Percentiles rank a stretch among this genome's conserved stretches.
Conservation (phyloP, 441 rosid genomes). For the Bruguiera hainesii region DNA sequence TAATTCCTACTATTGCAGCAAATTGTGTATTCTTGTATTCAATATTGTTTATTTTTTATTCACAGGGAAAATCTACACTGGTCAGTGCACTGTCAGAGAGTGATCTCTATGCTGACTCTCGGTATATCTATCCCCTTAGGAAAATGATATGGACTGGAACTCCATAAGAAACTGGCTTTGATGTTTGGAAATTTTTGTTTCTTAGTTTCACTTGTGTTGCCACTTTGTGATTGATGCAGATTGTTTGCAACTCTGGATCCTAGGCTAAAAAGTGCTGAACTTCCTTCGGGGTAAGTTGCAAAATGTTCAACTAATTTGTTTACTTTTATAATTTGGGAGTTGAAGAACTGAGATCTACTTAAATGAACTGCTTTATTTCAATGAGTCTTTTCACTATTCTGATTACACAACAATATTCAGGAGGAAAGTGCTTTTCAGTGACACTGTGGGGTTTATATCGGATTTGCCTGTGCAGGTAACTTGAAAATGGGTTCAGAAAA, state of each 20-base stretch:
- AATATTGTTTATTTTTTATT: constrained; percentile 12
- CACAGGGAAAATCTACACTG: constrained; percentile 87
- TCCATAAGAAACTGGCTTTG: constrained; percentile 9
- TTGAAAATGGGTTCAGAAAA: neutral
- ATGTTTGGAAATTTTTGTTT: constrained; percentile 4
- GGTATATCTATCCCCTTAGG: constrained; percentile 41
- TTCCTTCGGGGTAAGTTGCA: constrained; percentile 68
- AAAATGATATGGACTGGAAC: constrained; percentile 16
- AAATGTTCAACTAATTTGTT: neutral
- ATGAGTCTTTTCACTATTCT: neutral
- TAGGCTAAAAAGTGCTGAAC: constrained; percentile 58
- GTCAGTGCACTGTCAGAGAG: constrained; percentile 64
- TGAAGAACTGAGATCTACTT: constrained; percentile 5
- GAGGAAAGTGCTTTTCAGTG: constrained; percentile 80
- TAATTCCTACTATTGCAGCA: constrained; percentile 8
- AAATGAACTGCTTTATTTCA: neutral
- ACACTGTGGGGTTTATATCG: constrained; percentile 96
- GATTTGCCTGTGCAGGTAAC: constrained; percentile 90
- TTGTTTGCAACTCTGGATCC: constrained; percentile 89
- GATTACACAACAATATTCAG: constrained; percentile 37
- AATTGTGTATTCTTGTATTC: constrained; percentile 2
- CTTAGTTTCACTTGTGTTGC: constrained; percentile 10
- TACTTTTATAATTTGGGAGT: constrained; percentile 6
- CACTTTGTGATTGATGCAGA: constrained; percentile 32
- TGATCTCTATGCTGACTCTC: constrained; percentile 73